phyloP scores from a whole-genome alignment of 441 rosid genomes.

The Pelargonium citronellum region DNA sequence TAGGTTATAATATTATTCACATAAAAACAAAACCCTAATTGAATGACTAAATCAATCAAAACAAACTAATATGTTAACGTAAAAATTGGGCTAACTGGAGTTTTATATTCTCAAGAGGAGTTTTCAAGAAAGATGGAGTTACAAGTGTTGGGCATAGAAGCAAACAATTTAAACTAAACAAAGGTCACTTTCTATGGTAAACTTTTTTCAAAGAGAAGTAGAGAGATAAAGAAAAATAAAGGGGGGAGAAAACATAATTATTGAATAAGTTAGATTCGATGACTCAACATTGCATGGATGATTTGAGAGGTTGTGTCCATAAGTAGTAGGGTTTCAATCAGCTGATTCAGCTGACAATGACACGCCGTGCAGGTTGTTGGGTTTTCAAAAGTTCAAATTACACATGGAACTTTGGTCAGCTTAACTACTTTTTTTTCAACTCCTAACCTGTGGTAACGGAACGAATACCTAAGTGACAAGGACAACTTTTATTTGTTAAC shows the following conservation, averaged over 20 bases:
- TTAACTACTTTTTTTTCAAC: too few species aligned
- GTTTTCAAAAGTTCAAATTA: background rate
- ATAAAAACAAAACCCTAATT: background rate
- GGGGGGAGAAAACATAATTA: background rate
- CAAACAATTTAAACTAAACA: background rate
- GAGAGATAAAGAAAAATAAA: conserved; percentile 21
- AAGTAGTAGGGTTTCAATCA: conserved; percentile 22
- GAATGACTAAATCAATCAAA: too few species aligned
- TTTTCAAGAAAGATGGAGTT: background rate
- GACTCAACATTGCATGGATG: conserved; percentile 32
- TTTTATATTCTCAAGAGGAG: background rate
- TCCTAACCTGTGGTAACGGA: background rate
- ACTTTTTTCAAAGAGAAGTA: conserved; percentile 14
- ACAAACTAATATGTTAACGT: background rate
- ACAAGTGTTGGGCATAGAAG: background rate
- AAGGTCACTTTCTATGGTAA: conserved; percentile 19
- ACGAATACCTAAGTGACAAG: background rate
- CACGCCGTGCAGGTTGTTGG: conserved; percentile 6
- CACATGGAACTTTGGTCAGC: background rate
- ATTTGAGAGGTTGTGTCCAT: conserved; percentile 10
- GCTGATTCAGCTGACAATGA: conserved; percentile 33
- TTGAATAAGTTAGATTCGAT: conserved; percentile 23
- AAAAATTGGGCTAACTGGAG: background rate
- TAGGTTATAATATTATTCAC: background rate
- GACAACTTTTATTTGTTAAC: too few species aligned